Conservation (phyloP, 2,329 filamentous ascomycete species). For the Gremmenia infestans region DNA sequence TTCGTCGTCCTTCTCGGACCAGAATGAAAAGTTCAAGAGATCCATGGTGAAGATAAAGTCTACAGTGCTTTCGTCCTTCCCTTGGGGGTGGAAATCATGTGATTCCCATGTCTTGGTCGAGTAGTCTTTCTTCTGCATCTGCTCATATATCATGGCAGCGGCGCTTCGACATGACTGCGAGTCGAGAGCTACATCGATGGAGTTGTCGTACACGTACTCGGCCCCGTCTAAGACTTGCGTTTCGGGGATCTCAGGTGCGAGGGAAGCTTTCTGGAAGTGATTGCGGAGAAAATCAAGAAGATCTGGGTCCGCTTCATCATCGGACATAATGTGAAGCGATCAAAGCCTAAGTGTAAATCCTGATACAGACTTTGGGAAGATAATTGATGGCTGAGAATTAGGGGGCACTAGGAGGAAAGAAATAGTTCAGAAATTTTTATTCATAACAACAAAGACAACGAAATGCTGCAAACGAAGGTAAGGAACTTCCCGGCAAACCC, state of each 20-base stretch:
- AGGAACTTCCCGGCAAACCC: no score
- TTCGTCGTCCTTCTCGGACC: slow-evolving; percentile 64
- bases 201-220: slow-evolving; percentile 84
- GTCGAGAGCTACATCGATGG: slow-evolving; percentile 86
- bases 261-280: slow-evolving; percentile 58
- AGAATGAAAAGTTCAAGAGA: slow-evolving; percentile 93
- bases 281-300: slow-evolving; percentile 81
- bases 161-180: slow-evolving; percentile 78
- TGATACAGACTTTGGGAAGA: background rate
- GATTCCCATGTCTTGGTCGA: slow-evolving; percentile 81
- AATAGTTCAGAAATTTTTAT: background rate
- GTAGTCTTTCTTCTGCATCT: slow-evolving; percentile 81
- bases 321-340: slow-evolving; percentile 59
- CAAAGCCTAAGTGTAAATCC: background rate
- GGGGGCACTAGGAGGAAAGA: background rate
- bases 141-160: slow-evolving; percentile 68
- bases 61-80: slow-evolving; percentile 72
- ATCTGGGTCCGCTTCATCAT: slow-evolving; percentile 87
- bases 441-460: background rate
- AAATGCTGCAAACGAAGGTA: no score
- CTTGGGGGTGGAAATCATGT: slow-evolving; percentile 84
- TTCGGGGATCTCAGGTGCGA: slow-evolving; percentile 56
- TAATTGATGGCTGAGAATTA: background rate
- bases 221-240: slow-evolving; percentile 79
- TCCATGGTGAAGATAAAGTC: slow-evolving; percentile 98